Base-by-base conservation (phyloP, 2,329 filamentous ascomycete genomes). In the Claviceps sorghi region DNA sequence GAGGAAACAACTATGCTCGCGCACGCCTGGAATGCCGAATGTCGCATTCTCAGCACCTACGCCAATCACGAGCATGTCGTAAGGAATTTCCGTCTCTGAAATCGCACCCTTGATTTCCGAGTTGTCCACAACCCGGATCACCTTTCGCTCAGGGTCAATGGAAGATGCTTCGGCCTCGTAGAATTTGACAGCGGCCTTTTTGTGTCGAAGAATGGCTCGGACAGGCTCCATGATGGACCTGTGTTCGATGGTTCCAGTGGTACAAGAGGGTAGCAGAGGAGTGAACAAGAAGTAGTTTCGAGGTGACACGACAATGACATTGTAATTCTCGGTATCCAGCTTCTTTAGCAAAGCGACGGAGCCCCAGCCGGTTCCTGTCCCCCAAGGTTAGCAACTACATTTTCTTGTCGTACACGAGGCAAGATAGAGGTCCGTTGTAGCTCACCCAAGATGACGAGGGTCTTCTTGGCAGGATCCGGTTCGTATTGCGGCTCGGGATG, bases 221-320 rank as follows among this genome's bases (percentile, higher is more conserved):
- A 98, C 85, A 53, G 93, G 93, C 75, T 98, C 93, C 93, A 98
- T 98, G 72, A 98, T 98, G 65, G 90, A 97, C 68, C 93, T 88
- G 76, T 97, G 93, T 78, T 98, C 93, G 69, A 98, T 93, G 62
- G 88, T 86, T 63, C 93, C 93, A 59, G 91, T 96, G 50, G 93
- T 97, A 73, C 93, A 98, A 66, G 91, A 97, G 58, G 93, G 93
- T 56, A 98, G 81, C 54, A 98, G 82, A 55, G 93, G 93, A 32
- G 93, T 98, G 79, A 98, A 98, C 61, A 98, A 84, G 83, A 98
- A 98, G 80, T 95, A 98, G 75, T 98, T 98, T 67, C 93, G 88
- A 52, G 93, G 93, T 49, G 93, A 97, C 69, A 98, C 88, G 68
- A 98, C 89, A 66, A 97, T 72, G 69, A 97, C 91, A 69, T 98